A percentile compares a stretch with the other conserved stretches of the same genome.
phyloP scores from a whole-genome alignment of 805 yeast species.

The Yamadazyma olivae region DNA sequence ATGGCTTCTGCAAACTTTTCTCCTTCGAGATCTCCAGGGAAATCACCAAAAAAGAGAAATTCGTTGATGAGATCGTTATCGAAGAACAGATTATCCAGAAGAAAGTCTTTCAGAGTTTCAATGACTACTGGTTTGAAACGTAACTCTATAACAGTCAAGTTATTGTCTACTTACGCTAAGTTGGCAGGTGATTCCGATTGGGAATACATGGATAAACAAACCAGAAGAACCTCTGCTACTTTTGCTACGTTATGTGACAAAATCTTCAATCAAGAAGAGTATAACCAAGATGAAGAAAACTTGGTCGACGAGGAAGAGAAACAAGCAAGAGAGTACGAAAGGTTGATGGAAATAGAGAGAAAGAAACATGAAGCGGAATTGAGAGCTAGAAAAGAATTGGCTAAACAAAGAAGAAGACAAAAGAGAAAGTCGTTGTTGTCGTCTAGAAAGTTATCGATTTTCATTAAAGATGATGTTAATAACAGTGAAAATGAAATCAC shows the following conservation, averaged over 20 bases:
- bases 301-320: constrained; percentile 42
- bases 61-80: constrained; percentile 24
- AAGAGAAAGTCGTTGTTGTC: constrained; percentile 39
- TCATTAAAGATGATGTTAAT: constrained; percentile 33
- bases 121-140: constrained; percentile 51
- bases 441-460: constrained; percentile 33
- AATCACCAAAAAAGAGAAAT: constrained; percentile 21
- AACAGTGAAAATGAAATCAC: constrained; percentile 26
- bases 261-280: constrained; percentile 65
- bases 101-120: constrained; percentile 38
- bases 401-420: constrained; percentile 41
- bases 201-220: constrained; percentile 68
- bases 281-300: constrained; percentile 47
- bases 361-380: constrained; percentile 53
- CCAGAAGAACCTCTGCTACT: constrained; percentile 73
- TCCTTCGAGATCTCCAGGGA: constrained; percentile 11
- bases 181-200: constrained; percentile 62
- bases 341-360: constrained; percentile 44
- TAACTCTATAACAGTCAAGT: constrained; percentile 68
- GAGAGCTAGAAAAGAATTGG: constrained; percentile 45
- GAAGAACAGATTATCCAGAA: constrained; percentile 28
- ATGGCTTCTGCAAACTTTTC: constrained; percentile 28
- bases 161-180: constrained; percentile 71
- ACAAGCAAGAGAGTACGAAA: constrained; percentile 44
- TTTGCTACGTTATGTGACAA: constrained; percentile 77